A percentile compares a stretch with the other conserved stretches of the same genome.
phyloP scores from a whole-genome alignment of 1,284 basidiomycete genomes.

The Somion occarium region DNA sequence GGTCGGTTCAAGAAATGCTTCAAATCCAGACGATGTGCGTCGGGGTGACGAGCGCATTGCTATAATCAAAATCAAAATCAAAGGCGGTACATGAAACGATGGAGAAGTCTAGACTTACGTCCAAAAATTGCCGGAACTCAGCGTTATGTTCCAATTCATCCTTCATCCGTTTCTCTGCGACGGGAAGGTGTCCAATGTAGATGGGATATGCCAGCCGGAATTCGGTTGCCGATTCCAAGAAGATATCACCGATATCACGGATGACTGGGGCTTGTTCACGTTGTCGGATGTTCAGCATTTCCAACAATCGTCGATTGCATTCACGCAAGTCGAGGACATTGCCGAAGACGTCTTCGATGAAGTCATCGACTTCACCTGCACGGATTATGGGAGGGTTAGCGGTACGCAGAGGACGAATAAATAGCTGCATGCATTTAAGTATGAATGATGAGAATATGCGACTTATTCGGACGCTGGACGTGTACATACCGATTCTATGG shows the following conservation, averaged over 20 bases:
- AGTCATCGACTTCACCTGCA: slow-evolving; percentile 62
- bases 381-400: slow-evolving; percentile 76
- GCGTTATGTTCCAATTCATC: slow-evolving; percentile 82
- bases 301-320: slow-evolving; percentile 78
- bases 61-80: slow-evolving; percentile 6
- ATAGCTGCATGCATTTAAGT: slow-evolving; percentile 41
- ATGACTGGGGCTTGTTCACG: slow-evolving; percentile 85
- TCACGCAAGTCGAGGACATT: slow-evolving; percentile 83
- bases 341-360: slow-evolving; percentile 84
- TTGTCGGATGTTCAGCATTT: slow-evolving; percentile 84
- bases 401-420: slow-evolving; percentile 72
- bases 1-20: slow-evolving; percentile 87
- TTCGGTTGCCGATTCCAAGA: slow-evolving; percentile 83
- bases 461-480: too few species aligned
- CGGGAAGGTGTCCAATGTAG: slow-evolving; percentile 82
- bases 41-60: slow-evolving; percentile 61
- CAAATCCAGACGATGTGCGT: slow-evolving; percentile 77
- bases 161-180: slow-evolving; percentile 83
- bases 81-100: neutral
- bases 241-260: slow-evolving; percentile 85
- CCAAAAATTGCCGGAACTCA: slow-evolving; percentile 83
- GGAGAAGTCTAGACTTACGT: slow-evolving; percentile 46
- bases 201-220: slow-evolving; percentile 84
- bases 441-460: slow-evolving; percentile 3
- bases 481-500: slow-evolving; percentile 64